Evolutionary conservation across 2,329 filamentous ascomycete genomes (phyloP).

Genomic region (Cladorrhinum sp.): DNA sequence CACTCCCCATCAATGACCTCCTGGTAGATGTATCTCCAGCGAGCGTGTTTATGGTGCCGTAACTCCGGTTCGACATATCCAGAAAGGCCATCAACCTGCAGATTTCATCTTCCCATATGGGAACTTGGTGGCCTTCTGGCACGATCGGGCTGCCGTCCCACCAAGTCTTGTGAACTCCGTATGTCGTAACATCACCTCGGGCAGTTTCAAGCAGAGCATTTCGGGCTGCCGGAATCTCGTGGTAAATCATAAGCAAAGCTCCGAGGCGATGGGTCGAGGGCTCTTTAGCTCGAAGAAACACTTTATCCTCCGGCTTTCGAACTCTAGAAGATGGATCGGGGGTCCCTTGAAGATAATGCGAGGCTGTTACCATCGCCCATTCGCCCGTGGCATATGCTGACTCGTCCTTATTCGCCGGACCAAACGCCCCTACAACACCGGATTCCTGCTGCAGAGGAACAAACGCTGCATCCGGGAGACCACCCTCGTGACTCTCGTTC

Average conservation of each 20-base stretch:
- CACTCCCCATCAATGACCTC: constrained; percentile 26
- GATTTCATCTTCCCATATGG: constrained; percentile 49
- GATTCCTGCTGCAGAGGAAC: constrained; percentile 49
- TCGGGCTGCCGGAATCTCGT: constrained; percentile 56
- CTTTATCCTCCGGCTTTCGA: constrained; percentile 44
- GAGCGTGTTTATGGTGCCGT: constrained; percentile 53
- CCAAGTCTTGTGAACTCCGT: constrained; percentile 58
- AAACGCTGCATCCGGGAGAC: constrained; percentile 28
- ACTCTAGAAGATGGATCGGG: constrained; percentile 43
- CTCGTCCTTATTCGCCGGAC: constrained; percentile 54
- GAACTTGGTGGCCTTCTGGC: constrained; percentile 35
- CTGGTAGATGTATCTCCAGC: constrained; percentile 28
- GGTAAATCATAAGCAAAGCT: constrained; percentile 55
- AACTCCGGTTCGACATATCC: constrained; percentile 57
- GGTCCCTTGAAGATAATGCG: not conserved
- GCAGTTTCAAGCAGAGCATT: constrained; percentile 50
- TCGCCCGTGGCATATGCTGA: constrained; percentile 47
- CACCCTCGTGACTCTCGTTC: constrained; percentile 46
- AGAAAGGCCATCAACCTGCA: constrained; percentile 63
- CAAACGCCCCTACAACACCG: constrained; percentile 51
- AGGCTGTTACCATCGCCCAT: constrained; percentile 54
- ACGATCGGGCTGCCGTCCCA: constrained; percentile 57
- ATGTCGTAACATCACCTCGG: constrained; percentile 37
- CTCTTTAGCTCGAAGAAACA: constrained; percentile 43
- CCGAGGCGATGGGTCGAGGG: constrained; percentile 44